These are phyloP conservation scores for Panus rudis DNA, from an alignment of 768 basidiomycete genomes.

Conservation along the genomic window DNA sequence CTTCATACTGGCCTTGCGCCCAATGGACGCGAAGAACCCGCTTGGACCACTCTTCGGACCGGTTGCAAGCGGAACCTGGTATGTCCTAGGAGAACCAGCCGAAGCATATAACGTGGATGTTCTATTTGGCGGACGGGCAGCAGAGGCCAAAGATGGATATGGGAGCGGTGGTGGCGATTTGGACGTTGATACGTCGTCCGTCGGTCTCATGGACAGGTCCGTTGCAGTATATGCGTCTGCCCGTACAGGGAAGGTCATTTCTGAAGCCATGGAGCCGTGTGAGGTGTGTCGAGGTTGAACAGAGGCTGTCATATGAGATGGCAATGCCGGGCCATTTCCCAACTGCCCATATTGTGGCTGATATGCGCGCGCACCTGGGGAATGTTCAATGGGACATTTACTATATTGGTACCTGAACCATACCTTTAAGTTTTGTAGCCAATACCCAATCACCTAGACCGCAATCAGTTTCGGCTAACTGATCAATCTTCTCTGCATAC, in stretches of 20 bases:
- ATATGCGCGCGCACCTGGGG: too few species aligned
- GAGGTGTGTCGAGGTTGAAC: slow-evolving; percentile 57
- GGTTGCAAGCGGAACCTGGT: slow-evolving; percentile 14
- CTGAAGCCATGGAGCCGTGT: slow-evolving; percentile 63
- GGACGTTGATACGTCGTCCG: slow-evolving; percentile 44
- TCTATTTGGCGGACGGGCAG: slow-evolving; percentile 20
- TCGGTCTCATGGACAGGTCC: slow-evolving; percentile 49
- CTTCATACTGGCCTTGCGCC: slow-evolving; percentile 58
- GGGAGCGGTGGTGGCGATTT: slow-evolving; percentile 55
- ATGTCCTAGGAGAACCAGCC: slow-evolving; percentile 23
- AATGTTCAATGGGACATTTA: too few species aligned
- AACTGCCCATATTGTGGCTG: too few species aligned
- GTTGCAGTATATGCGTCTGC: slow-evolving; percentile 76
- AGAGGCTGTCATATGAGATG: background rate
- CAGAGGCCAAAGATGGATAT: slow-evolving; percentile 60
- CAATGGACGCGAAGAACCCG: slow-evolving; percentile 69
- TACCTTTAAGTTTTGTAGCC: slow-evolving; percentile 51
- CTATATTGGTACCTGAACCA: too few species aligned
- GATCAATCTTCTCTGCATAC: slow-evolving; percentile 81
- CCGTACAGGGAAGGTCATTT: slow-evolving; percentile 72
- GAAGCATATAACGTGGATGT: slow-evolving; percentile 31
- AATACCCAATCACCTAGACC: slow-evolving; percentile 74
- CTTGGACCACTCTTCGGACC: slow-evolving; percentile 37
- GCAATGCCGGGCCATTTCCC: too few species aligned
- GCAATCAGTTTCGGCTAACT: slow-evolving; percentile 66